Evolutionary conservation across 75 land plant species (phyloP), one percentile per base, ranked within the genome.

Genomic region (Isoetes taiwanensis): DNA sequence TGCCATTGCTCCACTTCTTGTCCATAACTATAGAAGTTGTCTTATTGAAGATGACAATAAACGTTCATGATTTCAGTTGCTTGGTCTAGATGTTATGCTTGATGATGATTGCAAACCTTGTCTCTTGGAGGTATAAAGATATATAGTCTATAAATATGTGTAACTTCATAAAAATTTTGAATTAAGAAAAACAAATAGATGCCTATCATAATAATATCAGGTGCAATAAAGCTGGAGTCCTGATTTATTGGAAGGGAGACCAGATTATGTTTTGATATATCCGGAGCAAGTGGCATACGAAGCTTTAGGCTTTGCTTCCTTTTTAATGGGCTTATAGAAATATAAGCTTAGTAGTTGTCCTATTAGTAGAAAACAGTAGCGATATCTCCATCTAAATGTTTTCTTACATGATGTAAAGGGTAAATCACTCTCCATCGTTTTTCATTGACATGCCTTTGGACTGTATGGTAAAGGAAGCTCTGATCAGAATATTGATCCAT

Each of bases 371-470:
- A n/a, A n/a, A n/a, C n/a, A n/a, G n/a, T n/a, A n/a, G n/a, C n/a
- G n/a, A n/a, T n/a, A n/a, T n/a, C n/a, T n/a, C n/a, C n/a, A n/a
- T n/a, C 6, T n/a, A 23, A 8, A 23, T 46, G 5, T 46, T 46
- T 46, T 5, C 6, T 23, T 46, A n/a, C 8, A 8, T 19, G 50
- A 46, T 46, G 4, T 46, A 19, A 6, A 6, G 23, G 50, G 50
- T 46, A 23, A 46, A 46, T 23, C 50, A 46, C 25, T 46, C 50
- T 46, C 50, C 50, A 6, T 46, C 50, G 50, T 46, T 46, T 46
- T 46, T 23, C 25, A 46, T 46, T 19, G 50, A 46, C 19, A 46
- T 23, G 4, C 50, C 50, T 6, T 23, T 46, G 50, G 50, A 46
- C 50, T 46, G 23, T 23, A 46, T 46, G 50, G 50, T 46, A 8